A percentile compares a stretch with the other conserved stretches of the same genome.
Conservation (phyloP, 2,329 filamentous ascomycete species). For the Cordyceps fumosorosea region DNA sequence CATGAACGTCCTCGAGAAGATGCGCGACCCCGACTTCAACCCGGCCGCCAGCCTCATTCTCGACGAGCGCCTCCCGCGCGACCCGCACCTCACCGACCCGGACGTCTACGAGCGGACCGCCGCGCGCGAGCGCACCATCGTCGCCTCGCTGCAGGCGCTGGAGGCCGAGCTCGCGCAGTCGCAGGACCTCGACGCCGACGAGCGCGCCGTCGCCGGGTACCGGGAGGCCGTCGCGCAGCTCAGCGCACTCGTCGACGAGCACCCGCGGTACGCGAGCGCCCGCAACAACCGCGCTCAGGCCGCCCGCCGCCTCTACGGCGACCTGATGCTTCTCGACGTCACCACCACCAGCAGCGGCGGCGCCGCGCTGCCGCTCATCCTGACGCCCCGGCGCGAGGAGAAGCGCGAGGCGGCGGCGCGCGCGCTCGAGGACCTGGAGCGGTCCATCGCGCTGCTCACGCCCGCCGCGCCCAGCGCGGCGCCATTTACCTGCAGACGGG, state of each 20-base stretch:
- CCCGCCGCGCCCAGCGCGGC: constrained; percentile 55
- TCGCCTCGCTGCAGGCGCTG: constrained; percentile 46
- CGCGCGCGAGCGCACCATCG: constrained; percentile 45
- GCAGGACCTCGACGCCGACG: constrained; percentile 28
- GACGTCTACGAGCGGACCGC: constrained; percentile 45
- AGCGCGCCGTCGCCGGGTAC: constrained; percentile 39
- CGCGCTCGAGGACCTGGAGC: constrained; percentile 47
- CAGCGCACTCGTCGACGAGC: constrained; percentile 46
- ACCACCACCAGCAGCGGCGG: constrained; percentile 27
- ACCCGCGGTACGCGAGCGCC: constrained; percentile 64
- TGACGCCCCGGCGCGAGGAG: constrained; percentile 29
- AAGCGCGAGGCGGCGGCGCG: constrained; percentile 32
- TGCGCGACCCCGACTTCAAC: constrained; percentile 59
- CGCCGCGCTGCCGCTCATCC: constrained; percentile 34
- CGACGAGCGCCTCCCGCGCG: constrained; percentile 47
- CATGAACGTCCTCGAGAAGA: constrained; percentile 57
- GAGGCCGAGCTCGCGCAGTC: constrained; percentile 46
- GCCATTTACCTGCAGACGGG: constrained; percentile 56
- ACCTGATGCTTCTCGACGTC: constrained; percentile 45
- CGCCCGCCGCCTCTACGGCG: constrained; percentile 54
- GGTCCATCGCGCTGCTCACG: constrained; percentile 52
- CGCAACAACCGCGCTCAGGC: constrained; percentile 71
- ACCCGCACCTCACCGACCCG: constrained; percentile 49
- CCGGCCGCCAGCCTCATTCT: constrained; percentile 48
- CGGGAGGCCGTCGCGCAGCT: constrained; percentile 42